phyloP scores from a whole-genome alignment of 495 filamentous ascomycete genomes.

The Parathielavia hyrcaniae region DNA sequence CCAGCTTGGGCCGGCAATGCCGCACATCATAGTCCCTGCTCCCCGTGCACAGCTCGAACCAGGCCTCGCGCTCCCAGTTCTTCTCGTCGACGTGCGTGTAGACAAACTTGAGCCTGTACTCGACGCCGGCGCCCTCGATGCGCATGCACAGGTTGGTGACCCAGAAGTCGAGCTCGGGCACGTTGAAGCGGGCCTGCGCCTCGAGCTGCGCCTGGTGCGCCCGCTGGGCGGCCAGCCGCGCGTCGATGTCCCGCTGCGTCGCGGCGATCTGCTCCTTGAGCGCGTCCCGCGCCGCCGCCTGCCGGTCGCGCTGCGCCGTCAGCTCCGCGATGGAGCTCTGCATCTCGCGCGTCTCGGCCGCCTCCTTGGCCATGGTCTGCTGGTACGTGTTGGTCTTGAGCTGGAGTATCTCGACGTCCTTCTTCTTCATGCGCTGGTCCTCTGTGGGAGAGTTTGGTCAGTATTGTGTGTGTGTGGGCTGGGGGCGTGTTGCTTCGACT shows the following conservation, averaged over 20 bases:
- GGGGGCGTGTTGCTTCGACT: too few species aligned
- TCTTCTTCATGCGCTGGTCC: conserved; percentile 80
- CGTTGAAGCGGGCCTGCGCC: conserved; percentile 74
- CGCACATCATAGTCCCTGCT: conserved; percentile 78
- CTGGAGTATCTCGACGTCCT: conserved; percentile 76
- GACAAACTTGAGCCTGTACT: conserved; percentile 83
- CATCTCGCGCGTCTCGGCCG: conserved; percentile 82
- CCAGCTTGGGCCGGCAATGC: conserved; percentile 70
- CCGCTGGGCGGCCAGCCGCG: conserved; percentile 45
- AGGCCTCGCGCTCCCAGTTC: conserved; percentile 83
- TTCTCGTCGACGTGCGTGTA: conserved; percentile 83
- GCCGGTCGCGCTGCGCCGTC: conserved; percentile 66
- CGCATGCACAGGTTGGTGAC: conserved; percentile 78
- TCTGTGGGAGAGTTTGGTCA: conserved; percentile 54
- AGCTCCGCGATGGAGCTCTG: conserved; percentile 71
- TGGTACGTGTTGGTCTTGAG: conserved; percentile 70
- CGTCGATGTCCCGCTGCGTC: conserved; percentile 61
- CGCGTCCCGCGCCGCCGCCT: conserved; percentile 62
- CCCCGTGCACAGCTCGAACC: conserved; percentile 82
- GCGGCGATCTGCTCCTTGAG: conserved; percentile 73
- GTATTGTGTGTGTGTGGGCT: too few species aligned
- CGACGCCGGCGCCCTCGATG: conserved; percentile 81
- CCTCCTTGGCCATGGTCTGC: conserved; percentile 78
- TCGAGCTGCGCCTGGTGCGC: conserved; percentile 58
- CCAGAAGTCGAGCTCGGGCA: conserved; percentile 94